A percentile compares a stretch with the other conserved stretches of the same genome.
Conservation (phyloP, 306 rosid genomes). For the Spatholobus suberectus region DNA sequence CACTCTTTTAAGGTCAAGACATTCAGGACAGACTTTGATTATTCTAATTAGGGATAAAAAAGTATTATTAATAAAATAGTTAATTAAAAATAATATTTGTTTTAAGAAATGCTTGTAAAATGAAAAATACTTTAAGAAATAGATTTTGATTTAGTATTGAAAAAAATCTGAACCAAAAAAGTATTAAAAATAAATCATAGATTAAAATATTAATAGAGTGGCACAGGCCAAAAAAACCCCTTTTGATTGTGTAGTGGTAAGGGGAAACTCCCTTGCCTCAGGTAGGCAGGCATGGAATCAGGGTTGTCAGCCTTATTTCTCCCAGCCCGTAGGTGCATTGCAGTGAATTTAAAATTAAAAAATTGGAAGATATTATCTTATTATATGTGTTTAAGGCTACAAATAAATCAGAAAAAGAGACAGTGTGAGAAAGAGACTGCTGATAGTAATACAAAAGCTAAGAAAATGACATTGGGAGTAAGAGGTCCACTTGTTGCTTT, state of each 20-base stretch:
- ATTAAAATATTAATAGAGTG: not conserved
- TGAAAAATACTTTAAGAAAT: too few relatives aligned
- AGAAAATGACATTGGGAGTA: not conserved
- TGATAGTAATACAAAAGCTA: not conserved
- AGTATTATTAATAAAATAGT: too few relatives aligned
- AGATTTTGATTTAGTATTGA: too few relatives aligned
- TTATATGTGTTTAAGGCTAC: slow-evolving; percentile 6
- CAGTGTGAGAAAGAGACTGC: not conserved
- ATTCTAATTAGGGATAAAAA: too few relatives aligned
- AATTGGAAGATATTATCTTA: not conserved
- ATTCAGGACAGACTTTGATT: too few relatives aligned
- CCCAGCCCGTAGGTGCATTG: too few relatives aligned
- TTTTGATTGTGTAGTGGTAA: not conserved
- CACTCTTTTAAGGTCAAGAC: too few relatives aligned
- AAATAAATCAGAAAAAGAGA: not conserved
- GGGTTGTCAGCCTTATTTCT: not conserved
- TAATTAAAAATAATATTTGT: too few relatives aligned
- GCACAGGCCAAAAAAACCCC: not conserved
- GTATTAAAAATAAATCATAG: not conserved
- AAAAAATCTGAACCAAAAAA: too few relatives aligned
- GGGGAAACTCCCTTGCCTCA: not conserved
- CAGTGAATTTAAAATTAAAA: not conserved
- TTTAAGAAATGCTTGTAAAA: too few relatives aligned
- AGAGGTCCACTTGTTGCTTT: slow-evolving; percentile 27
- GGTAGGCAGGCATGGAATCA: not conserved